Base-by-base conservation (phyloP, 1,284 basidiomycete genomes). In the Calocybe gambosa region DNA sequence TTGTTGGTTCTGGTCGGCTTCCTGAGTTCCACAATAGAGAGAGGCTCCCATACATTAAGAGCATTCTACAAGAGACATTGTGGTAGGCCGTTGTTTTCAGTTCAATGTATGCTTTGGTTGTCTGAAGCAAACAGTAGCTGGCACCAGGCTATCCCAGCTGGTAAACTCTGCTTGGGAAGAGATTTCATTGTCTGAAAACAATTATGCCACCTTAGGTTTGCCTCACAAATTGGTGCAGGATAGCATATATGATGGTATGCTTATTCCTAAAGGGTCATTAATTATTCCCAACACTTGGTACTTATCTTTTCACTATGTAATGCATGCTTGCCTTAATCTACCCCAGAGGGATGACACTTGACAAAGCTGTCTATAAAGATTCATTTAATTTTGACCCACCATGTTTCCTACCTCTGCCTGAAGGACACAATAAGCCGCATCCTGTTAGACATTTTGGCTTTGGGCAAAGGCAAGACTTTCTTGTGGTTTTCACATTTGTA, bases 61-160 rank as follows among this genome's bases (percentile, higher is more conserved):
- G 8, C 13, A 31, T 31, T 13, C 13, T 31, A 31, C 29, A 31
- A n/a, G 64, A 65, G 62, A 15, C 68, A 65, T 15, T 59, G 66
- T 15, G 66, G 70, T 66, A 50, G 10, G 42, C 19, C 5, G 16
- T 35, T 26, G 5, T 26, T 31, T 18, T 16, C 12, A 5, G 10
- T 37, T 21, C 35, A 7, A 5, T n/a, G 10, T 37, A 8, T 37
- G 19, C 16, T 13, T 21, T 18, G 10, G 13, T 3, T 37, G 10
- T 8, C 42, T 43, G 19, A 9, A n/a, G 6, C 9, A 9, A 5
- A 4, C n/a, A 2, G 21, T 5, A 44, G 43, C 10, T 44, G 34
- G 34, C 8, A 44, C 16, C 43, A 37, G 12, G 10, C 43, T 19
- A 23, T 20, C 37, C 43, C 43, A 16, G 23, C 36, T 18, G 43